Evolutionary conservation across 2,329 filamentous ascomycete genomes (phyloP), one percentile per base, ranked within the genome.

Genomic region (Alternaria consortialis): DNA sequence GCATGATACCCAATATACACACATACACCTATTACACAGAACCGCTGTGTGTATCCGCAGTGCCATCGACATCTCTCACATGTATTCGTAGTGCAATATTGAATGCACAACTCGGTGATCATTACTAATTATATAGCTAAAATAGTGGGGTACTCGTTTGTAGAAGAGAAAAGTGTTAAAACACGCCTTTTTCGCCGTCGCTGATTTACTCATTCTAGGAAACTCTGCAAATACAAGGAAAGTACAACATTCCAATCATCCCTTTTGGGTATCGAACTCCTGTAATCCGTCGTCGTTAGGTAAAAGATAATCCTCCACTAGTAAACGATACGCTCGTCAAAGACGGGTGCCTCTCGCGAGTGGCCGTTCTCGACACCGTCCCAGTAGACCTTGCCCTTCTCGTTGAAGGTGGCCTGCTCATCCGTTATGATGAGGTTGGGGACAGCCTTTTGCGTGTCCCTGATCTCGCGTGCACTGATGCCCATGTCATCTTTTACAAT

Each of bases 381-480:
- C 81, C 82, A 84, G 60, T 76, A 73, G 40, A 83, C 70, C 64
- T 75, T 80, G 25, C 80, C 80, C 70, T 83, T 79, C 67, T 81
- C 80, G 60, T 84, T 77, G 50, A 84, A 75, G 23, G 70, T 70
- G 17, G 82, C 81, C 40, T 79, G 80, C 37, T 83, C 80, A 53
- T 84, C 81, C 7, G 81, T 82, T 5, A 80, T 80, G n/a, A 70
- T 48, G 15, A 84, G 53, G 1, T 70, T 77, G 1, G 75, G 75
- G 4, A 78, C 71, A 25, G 74, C 75, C 57, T 79, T 79, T 54
- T 74, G 74, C 27, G 80, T 80, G 39, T 81, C 75, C 42, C 70
- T 63, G 17, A 82, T 79, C 64, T 83, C 81, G 43, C 81, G 74
- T 62, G 75, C 74, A 4, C 74, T 78, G 9, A 83, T 78, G 4